phyloP scores from a whole-genome alignment of 169 alveolate genomes.

The Plasmodium coatneyi region DNA sequence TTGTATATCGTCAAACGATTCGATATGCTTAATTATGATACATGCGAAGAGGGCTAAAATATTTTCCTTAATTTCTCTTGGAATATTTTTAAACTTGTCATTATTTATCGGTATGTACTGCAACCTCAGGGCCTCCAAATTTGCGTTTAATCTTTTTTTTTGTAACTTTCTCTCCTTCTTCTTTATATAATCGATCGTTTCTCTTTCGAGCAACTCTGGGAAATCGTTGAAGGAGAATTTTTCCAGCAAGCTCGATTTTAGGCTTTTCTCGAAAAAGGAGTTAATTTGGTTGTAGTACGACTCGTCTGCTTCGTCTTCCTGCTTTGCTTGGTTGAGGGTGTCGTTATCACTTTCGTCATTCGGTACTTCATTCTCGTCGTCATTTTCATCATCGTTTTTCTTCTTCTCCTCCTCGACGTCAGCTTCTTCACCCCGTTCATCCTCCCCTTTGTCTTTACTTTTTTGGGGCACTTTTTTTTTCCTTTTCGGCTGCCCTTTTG shows the following conservation, averaged over 20 bases:
- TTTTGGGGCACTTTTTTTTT: not conserved
- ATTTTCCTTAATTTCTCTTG: slow-evolving; percentile 57
- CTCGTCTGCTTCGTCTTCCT: not conserved
- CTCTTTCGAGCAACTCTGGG: slow-evolving; percentile 36
- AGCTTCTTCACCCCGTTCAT: not conserved
- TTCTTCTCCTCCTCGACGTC: not conserved
- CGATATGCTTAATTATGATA: slow-evolving; percentile 61
- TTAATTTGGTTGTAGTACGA: not conserved
- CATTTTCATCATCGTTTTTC: not conserved
- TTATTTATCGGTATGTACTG: slow-evolving; percentile 71
- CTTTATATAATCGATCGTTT: slow-evolving; percentile 51
- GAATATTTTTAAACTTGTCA: slow-evolving; percentile 48
- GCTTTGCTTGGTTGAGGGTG: not conserved
- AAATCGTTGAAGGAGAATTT: slow-evolving; percentile 42
- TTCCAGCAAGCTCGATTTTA: not conserved
- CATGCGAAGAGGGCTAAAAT: slow-evolving; percentile 71
- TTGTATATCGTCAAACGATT: slow-evolving; percentile 60
- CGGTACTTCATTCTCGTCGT: not conserved
- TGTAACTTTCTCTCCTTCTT: slow-evolving; percentile 27
- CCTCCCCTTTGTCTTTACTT: not conserved
- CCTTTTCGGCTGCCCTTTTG: not conserved
- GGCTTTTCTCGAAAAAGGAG: not conserved
- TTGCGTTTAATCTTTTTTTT: slow-evolving; percentile 54
- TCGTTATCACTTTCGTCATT: not conserved
- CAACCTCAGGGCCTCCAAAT: slow-evolving; percentile 69